Evolutionary conservation across 2,329 filamentous ascomycete species (phyloP), one percentile per base, ranked within the genome.

Genomic region (Fusarium tricinctum): DNA sequence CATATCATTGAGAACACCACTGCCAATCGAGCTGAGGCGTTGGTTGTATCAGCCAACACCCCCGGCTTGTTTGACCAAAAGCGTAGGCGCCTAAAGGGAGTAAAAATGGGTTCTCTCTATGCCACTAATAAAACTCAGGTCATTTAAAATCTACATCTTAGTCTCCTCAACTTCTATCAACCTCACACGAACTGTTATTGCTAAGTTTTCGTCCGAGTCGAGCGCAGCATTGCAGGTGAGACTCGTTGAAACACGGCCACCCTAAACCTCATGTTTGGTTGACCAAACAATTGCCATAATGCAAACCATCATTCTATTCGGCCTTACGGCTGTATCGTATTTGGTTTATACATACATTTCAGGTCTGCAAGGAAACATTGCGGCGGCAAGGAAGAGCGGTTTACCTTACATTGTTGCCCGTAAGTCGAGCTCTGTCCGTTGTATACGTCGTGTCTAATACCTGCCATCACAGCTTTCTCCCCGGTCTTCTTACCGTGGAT

Each of bases 401-500:
- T 70, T 89, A 53, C 82, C 82, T 8, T 89, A 88, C 70, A 76
- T 85, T 26, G 70, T 89, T 44, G 74, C 82, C 26, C 86, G 87
- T 89, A 77, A 71, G 85, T 20, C 43, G 3, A 42, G n/a, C 33
- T 19, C 8, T 20, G 3, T 14, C 39, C 23, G 8, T 23, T 14
- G 9, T 14, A 10, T 22, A 10, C 8, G 7, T 9, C 14, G 55
- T 57, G 47, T 35, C 26, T 42, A 13, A 32, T 14, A 30, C 8
- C 2, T 33, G 14, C 14, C 6, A 13, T 5, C 9, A 39, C 62
- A 88, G 85, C 85, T 15, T 75, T 81, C 42, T 81, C 79, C 20
- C 81, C 85, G 2, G 84, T 86, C 73, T 85, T 83, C 68, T 69
- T 81, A 17, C 72, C 82, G 22, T 91, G 88, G 86, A 81, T 89